Base-by-base conservation (phyloP, 129 eudicot species). In the Saussurea involucrata region DNA sequence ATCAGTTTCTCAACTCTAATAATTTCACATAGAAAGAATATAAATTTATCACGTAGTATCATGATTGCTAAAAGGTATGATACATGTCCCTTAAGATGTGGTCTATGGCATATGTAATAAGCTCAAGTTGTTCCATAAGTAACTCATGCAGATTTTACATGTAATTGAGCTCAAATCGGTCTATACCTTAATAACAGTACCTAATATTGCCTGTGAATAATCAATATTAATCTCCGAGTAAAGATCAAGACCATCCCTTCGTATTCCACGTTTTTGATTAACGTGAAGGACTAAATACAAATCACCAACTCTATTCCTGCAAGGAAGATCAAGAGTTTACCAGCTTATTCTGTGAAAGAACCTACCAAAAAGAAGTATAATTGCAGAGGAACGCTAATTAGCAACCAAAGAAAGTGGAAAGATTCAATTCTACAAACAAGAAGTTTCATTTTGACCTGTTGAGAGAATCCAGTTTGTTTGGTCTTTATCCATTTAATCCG, bases 191-290 rank as follows among this genome's bases (percentile, higher is more conserved):
- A 87, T 69, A 33, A 79, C 74, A 65, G 97, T 84, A 69, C 99
- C 99, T 73, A 95, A 71, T 72, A 95, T 95, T 84, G 99, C 99
- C 73, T 92, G 90, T 8, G 99, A 85, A 81, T 82, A 95, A 86
- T 87, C 96, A 73, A 95, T 79, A 63, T 36, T 85, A 74, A 95
- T 79, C 32, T 83, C 84, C 65, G 99, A 92, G 88, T 84, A 89
- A 24, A 95, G 90, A 83, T 95, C 63, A 74, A 85, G 88, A 61
- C 97, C 97, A 15, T 95, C 92, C 76, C 97, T 85, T 83, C 71
- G 75, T 77, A 92, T 92, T 71, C 97, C 99, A 34, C 65, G 69
- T 72, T 90, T 95, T 74, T 80, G 83, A 21, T 83, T 65, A 70
- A 95, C 83, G 36, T 88, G 97, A 80, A 95, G 78, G 68, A 88